Conservation (phyloP, 2,329 filamentous ascomycete species). For the Aspergillus alliaceus region DNA sequence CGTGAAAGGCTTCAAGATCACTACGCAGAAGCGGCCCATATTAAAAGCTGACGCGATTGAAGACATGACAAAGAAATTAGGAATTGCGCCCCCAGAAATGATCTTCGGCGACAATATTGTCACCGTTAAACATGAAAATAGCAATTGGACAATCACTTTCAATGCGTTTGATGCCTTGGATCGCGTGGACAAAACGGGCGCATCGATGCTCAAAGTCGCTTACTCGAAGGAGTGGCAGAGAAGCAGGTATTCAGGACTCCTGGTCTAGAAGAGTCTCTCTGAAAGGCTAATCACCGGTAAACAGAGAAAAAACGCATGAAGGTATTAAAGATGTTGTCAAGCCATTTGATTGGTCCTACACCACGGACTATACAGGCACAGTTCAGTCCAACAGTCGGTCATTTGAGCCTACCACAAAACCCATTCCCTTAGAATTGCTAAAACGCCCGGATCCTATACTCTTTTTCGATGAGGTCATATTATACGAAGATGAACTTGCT, state of each 20-base stretch:
- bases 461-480: slow-evolving; percentile 93
- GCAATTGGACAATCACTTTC: slow-evolving; percentile 79
- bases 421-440: slow-evolving; percentile 82
- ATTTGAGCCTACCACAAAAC: slow-evolving; percentile 48
- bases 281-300: slow-evolving; percentile 38
- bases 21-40: slow-evolving; percentile 88
- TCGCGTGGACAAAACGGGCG: slow-evolving; percentile 88
- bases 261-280: neutral
- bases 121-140: slow-evolving; percentile 68
- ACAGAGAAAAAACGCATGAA: slow-evolving; percentile 73
- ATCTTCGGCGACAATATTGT: slow-evolving; percentile 97
- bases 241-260: slow-evolving; percentile 53
- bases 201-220: slow-evolving; percentile 87
- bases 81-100: slow-evolving; percentile 94
- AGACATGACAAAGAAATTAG: slow-evolving; percentile 72
- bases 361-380: slow-evolving; percentile 79
- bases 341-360: slow-evolving; percentile 98
- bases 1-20: slow-evolving; percentile 70
- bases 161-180: slow-evolving; percentile 85
- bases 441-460: slow-evolving; percentile 88
- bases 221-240: slow-evolving; percentile 87
- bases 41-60: slow-evolving; percentile 90
- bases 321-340: slow-evolving; percentile 92
- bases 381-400: slow-evolving; percentile 42
- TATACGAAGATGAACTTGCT: slow-evolving; percentile 96